These are phyloP conservation scores for Cryoendolithus antarcticus DNA, from an alignment of 2,329 filamentous ascomycete species.

Conservation along the genomic window DNA sequence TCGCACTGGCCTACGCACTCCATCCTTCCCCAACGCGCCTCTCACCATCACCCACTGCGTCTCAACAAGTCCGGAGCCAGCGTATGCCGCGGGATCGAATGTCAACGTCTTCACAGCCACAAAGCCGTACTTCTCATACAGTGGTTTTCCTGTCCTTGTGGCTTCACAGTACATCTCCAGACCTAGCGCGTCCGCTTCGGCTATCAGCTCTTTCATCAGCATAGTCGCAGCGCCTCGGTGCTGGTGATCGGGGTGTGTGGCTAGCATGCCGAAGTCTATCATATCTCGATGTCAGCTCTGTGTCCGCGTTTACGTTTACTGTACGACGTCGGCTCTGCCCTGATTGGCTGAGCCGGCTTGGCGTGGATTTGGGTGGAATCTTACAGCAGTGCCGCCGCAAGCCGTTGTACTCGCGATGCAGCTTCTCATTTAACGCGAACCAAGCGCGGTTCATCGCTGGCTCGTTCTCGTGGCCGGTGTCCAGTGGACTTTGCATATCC, in stretches of 20 bases:
- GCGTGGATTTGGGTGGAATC: slow-evolving; percentile 4
- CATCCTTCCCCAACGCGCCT: slow-evolving; percentile 9
- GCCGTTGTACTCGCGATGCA: slow-evolving; percentile 18
- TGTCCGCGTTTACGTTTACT: background rate
- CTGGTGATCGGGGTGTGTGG: slow-evolving; percentile 30
- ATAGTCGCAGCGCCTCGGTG: slow-evolving; percentile 30
- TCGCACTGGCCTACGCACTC: no score
- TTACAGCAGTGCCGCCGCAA: slow-evolving; percentile 19
- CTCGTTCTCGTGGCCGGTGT: slow-evolving; percentile 19
- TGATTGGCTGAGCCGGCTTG: background rate
- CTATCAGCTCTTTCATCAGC: slow-evolving; percentile 28
- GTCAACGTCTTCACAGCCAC: slow-evolving; percentile 10
- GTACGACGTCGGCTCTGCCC: background rate
- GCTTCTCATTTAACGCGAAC: slow-evolving; percentile 22
- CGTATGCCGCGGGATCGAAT: slow-evolving; percentile 16
- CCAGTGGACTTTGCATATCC: slow-evolving; percentile 17
- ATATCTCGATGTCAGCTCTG: background rate
- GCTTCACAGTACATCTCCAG: slow-evolving; percentile 31
- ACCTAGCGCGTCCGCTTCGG: slow-evolving; percentile 29
- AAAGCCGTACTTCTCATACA: slow-evolving; percentile 23
- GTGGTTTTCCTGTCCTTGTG: slow-evolving; percentile 20
- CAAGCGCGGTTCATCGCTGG: slow-evolving; percentile 22
- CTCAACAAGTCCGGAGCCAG: slow-evolving; percentile 15
- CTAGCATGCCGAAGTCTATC: slow-evolving; percentile 23
- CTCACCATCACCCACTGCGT: slow-evolving; percentile 23